Conservation (phyloP, 768 basidiomycete species). For the Boletus coccyginus region DNA sequence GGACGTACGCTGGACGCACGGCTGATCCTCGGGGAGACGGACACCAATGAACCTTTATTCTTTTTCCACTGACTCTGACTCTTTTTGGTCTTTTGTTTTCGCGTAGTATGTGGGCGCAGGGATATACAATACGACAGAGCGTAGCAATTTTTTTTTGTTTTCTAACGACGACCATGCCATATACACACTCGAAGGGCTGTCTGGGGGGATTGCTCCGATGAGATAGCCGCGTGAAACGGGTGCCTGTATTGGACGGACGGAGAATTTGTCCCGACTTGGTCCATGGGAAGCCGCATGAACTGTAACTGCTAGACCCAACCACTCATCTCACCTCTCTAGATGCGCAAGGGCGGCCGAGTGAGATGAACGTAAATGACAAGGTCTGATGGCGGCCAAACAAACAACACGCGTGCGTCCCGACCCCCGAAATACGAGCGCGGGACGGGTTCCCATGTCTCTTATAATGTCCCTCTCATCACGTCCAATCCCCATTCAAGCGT, state of each 20-base stretch:
- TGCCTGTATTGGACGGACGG: slow-evolving; percentile 6
- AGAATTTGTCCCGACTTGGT: not conserved
- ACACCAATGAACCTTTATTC: slow-evolving; percentile 22
- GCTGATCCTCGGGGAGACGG: slow-evolving; percentile 19
- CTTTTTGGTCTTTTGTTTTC: slow-evolving; percentile 18
- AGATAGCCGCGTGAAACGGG: slow-evolving; percentile 4
- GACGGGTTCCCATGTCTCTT: not conserved
- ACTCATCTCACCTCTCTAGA: slow-evolving; percentile 17
- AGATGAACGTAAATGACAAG: not conserved
- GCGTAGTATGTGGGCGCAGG: slow-evolving; percentile 13
- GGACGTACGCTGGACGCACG: slow-evolving; percentile 28
- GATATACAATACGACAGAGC: slow-evolving; percentile 30
- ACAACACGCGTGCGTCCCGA: not conserved
- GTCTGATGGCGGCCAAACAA: slow-evolving; percentile 1
- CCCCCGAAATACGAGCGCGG: not conserved
- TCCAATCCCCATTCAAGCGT: slow-evolving; percentile 15
- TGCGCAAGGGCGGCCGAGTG: slow-evolving; percentile 3
- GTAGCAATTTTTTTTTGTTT: slow-evolving; percentile 14
- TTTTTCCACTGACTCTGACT: slow-evolving; percentile 15
- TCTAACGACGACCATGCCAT: slow-evolving; percentile 27
- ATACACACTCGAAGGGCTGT: slow-evolving; percentile 15
- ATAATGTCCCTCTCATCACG: not conserved
- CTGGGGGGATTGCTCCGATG: slow-evolving; percentile 7
- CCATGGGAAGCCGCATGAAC: slow-evolving; percentile 2
- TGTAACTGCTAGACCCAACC: not conserved